Evolutionary conservation across 352 stramenopile species (phyloP).

Genomic region (Blastocystis sp.): DNA sequence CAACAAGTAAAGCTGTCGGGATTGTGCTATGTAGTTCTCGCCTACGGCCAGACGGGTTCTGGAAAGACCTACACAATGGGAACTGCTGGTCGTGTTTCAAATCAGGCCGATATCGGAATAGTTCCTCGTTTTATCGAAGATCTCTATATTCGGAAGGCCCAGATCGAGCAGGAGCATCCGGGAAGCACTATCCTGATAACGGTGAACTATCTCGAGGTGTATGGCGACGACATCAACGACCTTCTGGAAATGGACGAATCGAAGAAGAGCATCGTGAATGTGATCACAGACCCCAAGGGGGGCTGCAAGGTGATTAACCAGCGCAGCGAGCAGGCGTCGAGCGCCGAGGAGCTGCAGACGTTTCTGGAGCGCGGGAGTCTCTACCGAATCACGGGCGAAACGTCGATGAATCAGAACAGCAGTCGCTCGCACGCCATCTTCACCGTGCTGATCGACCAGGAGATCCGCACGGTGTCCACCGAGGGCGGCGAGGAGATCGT

Average conservation of each 20-base stretch:
- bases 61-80: slow-evolving; percentile 92
- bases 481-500: slow-evolving; percentile 58
- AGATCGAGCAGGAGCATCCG: slow-evolving; percentile 65
- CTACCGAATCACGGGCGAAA: slow-evolving; percentile 76
- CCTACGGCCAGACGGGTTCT: slow-evolving; percentile 78
- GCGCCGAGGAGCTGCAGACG: slow-evolving; percentile 75
- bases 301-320: slow-evolving; percentile 79
- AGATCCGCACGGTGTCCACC: neutral
- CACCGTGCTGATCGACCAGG: slow-evolving; percentile 76
- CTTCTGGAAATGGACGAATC: slow-evolving; percentile 79
- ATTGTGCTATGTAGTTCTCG: slow-evolving; percentile 69
- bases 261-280: slow-evolving; percentile 78
- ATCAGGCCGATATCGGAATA: slow-evolving; percentile 72
- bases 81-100: slow-evolving; percentile 68
- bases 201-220: slow-evolving; percentile 93
- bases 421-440: slow-evolving; percentile 83
- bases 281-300: slow-evolving; percentile 73
- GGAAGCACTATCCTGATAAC: slow-evolving; percentile 77
- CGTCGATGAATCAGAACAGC: slow-evolving; percentile 81
- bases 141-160: slow-evolving; percentile 65
- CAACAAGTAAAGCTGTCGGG: neutral
- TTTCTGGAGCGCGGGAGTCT: slow-evolving; percentile 75
- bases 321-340: slow-evolving; percentile 74
- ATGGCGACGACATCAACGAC: slow-evolving; percentile 93
- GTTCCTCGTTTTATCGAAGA: slow-evolving; percentile 77